These are phyloP conservation scores for Reticulascus tulasneorum DNA, from an alignment of 2,329 filamentous ascomycete genomes.

Conservation along the genomic window DNA sequence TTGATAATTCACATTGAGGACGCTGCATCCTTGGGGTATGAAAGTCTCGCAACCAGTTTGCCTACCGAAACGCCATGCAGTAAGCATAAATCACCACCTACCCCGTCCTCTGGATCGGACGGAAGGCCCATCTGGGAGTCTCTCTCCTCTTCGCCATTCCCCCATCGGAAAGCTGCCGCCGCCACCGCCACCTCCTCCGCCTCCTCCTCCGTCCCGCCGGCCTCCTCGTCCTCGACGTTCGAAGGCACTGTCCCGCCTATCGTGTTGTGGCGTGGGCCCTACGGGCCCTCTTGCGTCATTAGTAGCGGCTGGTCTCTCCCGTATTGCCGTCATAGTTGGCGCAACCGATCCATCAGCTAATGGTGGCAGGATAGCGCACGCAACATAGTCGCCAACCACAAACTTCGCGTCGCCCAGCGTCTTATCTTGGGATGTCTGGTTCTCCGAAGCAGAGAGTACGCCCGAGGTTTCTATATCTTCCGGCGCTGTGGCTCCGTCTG, in stretches of 20 bases:
- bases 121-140: conserved; percentile 48
- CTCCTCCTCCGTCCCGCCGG: conserved; percentile 32
- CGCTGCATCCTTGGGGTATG: not conserved
- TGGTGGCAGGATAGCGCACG: conserved; percentile 76
- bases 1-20: too few species aligned
- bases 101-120: conserved; percentile 36
- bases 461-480: too few species aligned
- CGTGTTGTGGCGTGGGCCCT: conserved; percentile 5
- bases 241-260: conserved; percentile 12
- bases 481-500: conserved; percentile 11
- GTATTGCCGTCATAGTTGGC: conserved; percentile 49
- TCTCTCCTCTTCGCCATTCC: conserved; percentile 66
- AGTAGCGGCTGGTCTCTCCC: conserved; percentile 34
- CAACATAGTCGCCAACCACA: conserved; percentile 84
- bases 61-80: conserved; percentile 2
- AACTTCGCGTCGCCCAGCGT: conserved; percentile 75
- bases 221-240: conserved; percentile 10
- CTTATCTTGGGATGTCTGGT: conserved; percentile 43
- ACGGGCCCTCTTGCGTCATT: conserved; percentile 26
- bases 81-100: conserved; percentile 23
- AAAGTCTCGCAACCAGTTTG: not conserved
- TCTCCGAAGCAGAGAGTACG: conserved; percentile 4
- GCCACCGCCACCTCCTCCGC: conserved; percentile 30
- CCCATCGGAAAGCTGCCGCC: conserved; percentile 41
- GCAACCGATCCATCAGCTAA: conserved; percentile 70